Conservation (phyloP, 2,329 filamentous ascomycete genomes). For the Bipolaris zeicola region DNA sequence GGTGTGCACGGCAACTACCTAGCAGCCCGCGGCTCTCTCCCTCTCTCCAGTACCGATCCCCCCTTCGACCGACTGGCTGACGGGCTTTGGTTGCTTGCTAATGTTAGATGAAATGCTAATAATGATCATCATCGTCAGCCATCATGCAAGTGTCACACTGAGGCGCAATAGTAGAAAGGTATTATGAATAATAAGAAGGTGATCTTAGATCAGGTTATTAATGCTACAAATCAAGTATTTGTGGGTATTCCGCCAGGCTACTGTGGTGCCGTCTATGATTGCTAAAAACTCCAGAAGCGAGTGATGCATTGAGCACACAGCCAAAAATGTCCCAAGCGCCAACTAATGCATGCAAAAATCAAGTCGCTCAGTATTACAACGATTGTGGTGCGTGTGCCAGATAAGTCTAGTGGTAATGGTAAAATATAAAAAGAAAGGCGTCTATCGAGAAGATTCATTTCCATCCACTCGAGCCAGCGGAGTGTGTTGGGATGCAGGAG, state of each 20-base stretch:
- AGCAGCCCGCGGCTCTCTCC: too few relatives aligned
- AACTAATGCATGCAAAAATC: slow-evolving; percentile 38
- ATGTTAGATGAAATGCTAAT: too few relatives aligned
- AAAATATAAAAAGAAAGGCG: slow-evolving; percentile 25
- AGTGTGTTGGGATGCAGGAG: slow-evolving; percentile 40
- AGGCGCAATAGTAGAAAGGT: background rate
- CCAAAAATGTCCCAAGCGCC: slow-evolving; percentile 35
- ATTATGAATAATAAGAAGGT: slow-evolving; percentile 1
- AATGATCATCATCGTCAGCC: background rate
- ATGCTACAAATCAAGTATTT: slow-evolving; percentile 25
- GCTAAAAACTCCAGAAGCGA: slow-evolving; percentile 24
- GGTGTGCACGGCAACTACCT: slow-evolving; percentile 14
- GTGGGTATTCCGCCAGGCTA: slow-evolving; percentile 28
- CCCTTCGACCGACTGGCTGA: too few relatives aligned
- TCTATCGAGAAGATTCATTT: slow-evolving; percentile 34
- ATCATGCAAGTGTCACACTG: slow-evolving; percentile 15
- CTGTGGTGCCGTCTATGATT: slow-evolving; percentile 25
- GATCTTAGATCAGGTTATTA: slow-evolving; percentile 29
- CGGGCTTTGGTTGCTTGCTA: too few relatives aligned
- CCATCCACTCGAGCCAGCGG: slow-evolving; percentile 46
- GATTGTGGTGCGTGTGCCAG: slow-evolving; percentile 27
- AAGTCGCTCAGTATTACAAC: slow-evolving; percentile 47
- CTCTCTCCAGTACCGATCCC: too few relatives aligned
- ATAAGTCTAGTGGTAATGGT: slow-evolving; percentile 3
- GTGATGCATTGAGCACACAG: slow-evolving; percentile 24